Evolutionary conservation across 192 early-diverging fungal genomes (phyloP).

Genomic region (Chytriomyces sp.): DNA sequence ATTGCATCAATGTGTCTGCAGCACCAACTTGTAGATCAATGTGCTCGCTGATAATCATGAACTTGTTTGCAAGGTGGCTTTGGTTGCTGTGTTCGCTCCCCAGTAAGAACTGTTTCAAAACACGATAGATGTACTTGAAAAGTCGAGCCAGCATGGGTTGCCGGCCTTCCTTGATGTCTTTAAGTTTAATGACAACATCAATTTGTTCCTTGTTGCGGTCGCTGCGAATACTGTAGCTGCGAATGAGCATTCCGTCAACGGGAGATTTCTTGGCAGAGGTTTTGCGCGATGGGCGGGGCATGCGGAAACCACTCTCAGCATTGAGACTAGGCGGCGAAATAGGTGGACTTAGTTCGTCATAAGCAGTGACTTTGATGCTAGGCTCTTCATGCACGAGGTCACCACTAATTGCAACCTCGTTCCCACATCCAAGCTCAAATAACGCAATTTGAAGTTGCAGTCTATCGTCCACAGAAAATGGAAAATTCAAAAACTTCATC

Average conservation of each 20-base stretch:
- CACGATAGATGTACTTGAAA: conserved; percentile 32
- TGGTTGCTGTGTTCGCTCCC: conserved; percentile 40
- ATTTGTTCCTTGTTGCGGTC: not conserved
- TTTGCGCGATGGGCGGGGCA: not conserved
- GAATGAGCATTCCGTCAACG: not conserved
- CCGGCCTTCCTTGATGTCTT: conserved; percentile 27
- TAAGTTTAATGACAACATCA: not conserved
- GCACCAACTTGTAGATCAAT: conserved; percentile 41
- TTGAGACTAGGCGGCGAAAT: too few species aligned
- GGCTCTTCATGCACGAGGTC: too few species aligned
- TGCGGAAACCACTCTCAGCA: not conserved
- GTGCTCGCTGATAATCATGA: conserved; percentile 33
- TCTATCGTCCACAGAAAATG: conserved; percentile 17
- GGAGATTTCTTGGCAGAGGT: not conserved
- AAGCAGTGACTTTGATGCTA: not conserved
- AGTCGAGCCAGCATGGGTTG: conserved; percentile 13
- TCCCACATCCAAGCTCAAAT: conserved; percentile 2
- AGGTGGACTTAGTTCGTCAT: too few species aligned
- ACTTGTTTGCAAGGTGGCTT: conserved; percentile 37
- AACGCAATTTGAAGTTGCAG: conserved; percentile 6
- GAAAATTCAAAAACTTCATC: conserved; percentile 29
- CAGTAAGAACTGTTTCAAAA: conserved; percentile 38
- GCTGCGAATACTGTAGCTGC: not conserved
- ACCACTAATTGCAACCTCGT: not conserved
- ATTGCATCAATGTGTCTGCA: conserved; percentile 43